Conservation (phyloP, 208 protist species). For the Leishmania arabica region DNA sequence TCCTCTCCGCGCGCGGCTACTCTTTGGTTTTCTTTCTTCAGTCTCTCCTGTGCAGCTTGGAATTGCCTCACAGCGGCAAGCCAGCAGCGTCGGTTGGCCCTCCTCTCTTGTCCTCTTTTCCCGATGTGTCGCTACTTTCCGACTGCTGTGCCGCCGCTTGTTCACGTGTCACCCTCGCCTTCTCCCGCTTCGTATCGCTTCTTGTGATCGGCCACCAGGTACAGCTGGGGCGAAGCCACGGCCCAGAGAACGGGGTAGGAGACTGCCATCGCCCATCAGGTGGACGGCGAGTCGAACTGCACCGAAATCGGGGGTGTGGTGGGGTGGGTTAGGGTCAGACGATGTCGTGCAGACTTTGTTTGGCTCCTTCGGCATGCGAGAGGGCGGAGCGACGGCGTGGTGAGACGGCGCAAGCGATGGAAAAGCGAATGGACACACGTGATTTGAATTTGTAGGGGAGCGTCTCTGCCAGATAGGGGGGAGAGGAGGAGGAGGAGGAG, state of each 20-base stretch:
- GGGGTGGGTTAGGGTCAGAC: not conserved
- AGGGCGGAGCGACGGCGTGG: not conserved
- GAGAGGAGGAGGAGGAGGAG: constrained; percentile 3
- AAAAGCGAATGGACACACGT: not conserved
- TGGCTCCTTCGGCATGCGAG: not conserved
- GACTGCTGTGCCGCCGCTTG: not conserved
- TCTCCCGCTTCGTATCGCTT: not conserved
- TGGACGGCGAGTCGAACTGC: not conserved
- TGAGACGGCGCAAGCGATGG: not conserved
- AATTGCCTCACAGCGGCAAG: constrained; percentile 22
- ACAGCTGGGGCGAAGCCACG: not conserved
- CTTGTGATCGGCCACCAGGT: not conserved
- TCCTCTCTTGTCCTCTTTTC: constrained; percentile 6
- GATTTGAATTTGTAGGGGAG: not conserved
- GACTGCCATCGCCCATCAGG: not conserved
- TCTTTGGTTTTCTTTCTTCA: too few species aligned
- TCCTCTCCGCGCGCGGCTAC: not conserved
- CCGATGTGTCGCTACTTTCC: not conserved
- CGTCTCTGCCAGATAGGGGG: constrained; percentile 25
- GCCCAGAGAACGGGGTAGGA: not conserved
- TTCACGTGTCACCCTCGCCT: not conserved
- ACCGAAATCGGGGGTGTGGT: not conserved
- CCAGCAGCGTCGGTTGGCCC: constrained; percentile 9
- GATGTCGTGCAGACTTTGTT: not conserved
- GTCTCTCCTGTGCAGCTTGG: not conserved